Evolutionary conservation across 2,329 filamentous ascomycete genomes (phyloP).

Genomic region (Lecanicillium sp.): DNA sequence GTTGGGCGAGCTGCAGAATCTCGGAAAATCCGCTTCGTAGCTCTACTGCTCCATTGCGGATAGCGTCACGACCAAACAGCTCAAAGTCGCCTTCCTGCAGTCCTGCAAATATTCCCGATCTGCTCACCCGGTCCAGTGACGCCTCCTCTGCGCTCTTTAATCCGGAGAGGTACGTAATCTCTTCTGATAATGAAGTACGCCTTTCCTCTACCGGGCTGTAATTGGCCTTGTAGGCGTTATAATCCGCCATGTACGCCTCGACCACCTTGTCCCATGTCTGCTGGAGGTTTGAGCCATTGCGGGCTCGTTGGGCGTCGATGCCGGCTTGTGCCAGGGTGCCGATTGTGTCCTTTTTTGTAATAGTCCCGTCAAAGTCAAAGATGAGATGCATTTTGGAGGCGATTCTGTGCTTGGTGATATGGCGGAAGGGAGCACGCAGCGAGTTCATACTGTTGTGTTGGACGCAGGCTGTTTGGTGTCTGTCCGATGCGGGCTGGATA

Average conservation of each 20-base stretch:
- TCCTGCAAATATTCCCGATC: slow-evolving; percentile 36
- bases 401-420: background rate
- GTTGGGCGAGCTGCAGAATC: slow-evolving; percentile 18
- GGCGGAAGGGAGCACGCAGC: background rate
- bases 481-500: no score
- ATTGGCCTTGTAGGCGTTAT: slow-evolving; percentile 24
- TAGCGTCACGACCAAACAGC: slow-evolving; percentile 29
- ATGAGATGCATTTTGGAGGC: slow-evolving; percentile 33
- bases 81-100: slow-evolving; percentile 24
- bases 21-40: slow-evolving; percentile 33
- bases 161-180: slow-evolving; percentile 35
- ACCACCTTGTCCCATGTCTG: slow-evolving; percentile 38
- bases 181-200: slow-evolving; percentile 27
- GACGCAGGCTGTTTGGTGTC: no score
- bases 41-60: slow-evolving; percentile 22
- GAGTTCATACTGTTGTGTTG: slow-evolving; percentile 10
- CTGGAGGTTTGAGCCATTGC: slow-evolving; percentile 23
- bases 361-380: slow-evolving; percentile 54
- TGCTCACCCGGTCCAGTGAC: slow-evolving; percentile 36
- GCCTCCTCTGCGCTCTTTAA: slow-evolving; percentile 35
- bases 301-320: slow-evolving; percentile 24
- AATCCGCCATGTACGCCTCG: slow-evolving; percentile 35
- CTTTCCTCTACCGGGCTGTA: slow-evolving; percentile 24
- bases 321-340: slow-evolving; percentile 36
- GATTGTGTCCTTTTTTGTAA: slow-evolving; percentile 48